Base-by-base conservation (phyloP, 306 rosid genomes). In the Pyrus pyrifolia region DNA sequence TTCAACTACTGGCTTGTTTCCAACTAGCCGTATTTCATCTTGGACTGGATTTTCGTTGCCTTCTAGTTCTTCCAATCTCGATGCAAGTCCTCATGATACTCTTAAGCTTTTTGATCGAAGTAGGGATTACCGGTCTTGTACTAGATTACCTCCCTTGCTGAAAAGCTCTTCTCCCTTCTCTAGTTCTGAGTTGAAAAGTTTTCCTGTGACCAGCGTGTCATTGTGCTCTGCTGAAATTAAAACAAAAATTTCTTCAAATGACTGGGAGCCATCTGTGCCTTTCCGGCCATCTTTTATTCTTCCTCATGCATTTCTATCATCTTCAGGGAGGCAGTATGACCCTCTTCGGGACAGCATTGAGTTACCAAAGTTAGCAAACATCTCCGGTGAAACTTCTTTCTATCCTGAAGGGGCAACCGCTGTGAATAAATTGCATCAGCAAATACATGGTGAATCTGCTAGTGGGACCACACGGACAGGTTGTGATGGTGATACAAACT, bases 241-340 rank as follows among this genome's bases (percentile, higher is more conserved):
- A 83, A 62, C 72, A 38, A 87, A 81, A 81, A 58, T 80, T 67
- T 31, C 82, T 81, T 89, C 87, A 35, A 69, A 84, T 73, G 89
- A 88, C 81, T 95, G 99, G 99, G 97, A 91, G 80, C 97, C 99
- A 68, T 95, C 97, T 76, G 79, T 86, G 70, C 99, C 99, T 53
- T 92, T 95, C 83, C 90, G 70, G 74, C 99, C 97, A 71, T 89
- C 97, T 11, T 88, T 91, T 83, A 85, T 88, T 72, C 86, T 92
- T 79, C 90, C 93, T 78, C 72, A 89, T 19, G 82, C 84, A 58
- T 75, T 61, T 21, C 30, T 79, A 59, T 84, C 91, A 46, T 61
- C 87, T 82, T 83, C 88, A 46, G 80, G 89, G 79, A 83, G 86
- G 78, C 88, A 80, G 79, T 90, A 88, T 68, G 93, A 90, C 49